phyloP scores from a whole-genome alignment of 2,329 filamentous ascomycete species.

The Aspergillus brasiliensis region DNA sequence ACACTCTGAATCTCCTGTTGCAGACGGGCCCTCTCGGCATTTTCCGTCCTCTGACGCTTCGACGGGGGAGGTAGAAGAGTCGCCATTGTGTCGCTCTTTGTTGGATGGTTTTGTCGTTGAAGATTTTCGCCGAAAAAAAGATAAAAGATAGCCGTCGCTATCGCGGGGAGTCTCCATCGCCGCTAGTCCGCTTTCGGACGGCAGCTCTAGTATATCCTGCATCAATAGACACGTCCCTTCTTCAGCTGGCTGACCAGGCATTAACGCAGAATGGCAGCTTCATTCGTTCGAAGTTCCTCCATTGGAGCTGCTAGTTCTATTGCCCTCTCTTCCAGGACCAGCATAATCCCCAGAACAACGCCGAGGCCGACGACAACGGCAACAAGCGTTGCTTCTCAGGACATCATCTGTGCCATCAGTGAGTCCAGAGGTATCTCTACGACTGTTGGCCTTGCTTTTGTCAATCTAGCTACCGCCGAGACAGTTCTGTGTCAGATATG shows the following conservation, averaged over 20 bases:
- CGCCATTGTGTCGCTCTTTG: constrained; percentile 61
- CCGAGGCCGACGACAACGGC: constrained; percentile 54
- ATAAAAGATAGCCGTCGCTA: constrained; percentile 17
- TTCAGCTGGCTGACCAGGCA: background rate
- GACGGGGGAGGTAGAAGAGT: constrained; percentile 81
- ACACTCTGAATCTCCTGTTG: constrained; percentile 74
- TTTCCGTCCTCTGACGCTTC: constrained; percentile 81
- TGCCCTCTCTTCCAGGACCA: constrained; percentile 31
- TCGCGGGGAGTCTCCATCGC: constrained; percentile 16
- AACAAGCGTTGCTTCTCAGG: constrained; percentile 61
- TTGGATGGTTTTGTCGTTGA: constrained; percentile 1
- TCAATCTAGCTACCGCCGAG: constrained; percentile 84
- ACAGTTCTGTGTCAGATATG: constrained; percentile 86
- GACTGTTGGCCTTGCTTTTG: constrained; percentile 79
- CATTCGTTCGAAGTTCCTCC: constrained; percentile 13
- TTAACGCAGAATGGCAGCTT: background rate
- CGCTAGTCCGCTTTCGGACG: constrained; percentile 25
- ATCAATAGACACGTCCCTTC: background rate
- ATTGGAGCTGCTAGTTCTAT: constrained; percentile 20
- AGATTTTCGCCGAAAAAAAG: constrained; percentile 21
- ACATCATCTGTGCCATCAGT: constrained; percentile 83
- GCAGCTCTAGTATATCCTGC: constrained; percentile 11
- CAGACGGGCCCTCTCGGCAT: constrained; percentile 67
- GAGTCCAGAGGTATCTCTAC: constrained; percentile 87
- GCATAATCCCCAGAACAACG: constrained; percentile 55